A percentile compares a stretch with the other conserved stretches of the same genome.
phyloP scores from a whole-genome alignment of 1,284 basidiomycete species.

The Omphalotus olearius region DNA sequence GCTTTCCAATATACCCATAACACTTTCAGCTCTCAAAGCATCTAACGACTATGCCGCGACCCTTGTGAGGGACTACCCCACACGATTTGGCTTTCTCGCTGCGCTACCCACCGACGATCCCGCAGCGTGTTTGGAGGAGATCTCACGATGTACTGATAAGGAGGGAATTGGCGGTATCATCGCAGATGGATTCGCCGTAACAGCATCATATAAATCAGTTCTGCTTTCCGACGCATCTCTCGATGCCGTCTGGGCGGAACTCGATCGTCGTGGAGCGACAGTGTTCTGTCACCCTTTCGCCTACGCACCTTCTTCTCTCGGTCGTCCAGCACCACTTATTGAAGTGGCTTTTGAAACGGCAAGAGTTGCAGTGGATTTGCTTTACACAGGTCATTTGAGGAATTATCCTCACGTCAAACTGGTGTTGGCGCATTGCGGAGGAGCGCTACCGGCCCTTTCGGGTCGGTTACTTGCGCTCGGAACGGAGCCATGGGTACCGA shows the following conservation, averaged over 20 bases:
- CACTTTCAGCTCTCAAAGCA: too few relatives aligned
- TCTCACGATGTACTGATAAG: neutral
- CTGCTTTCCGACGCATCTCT: neutral
- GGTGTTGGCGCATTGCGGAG: too few relatives aligned
- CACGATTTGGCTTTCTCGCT: too few relatives aligned
- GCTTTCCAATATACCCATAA: too few relatives aligned
- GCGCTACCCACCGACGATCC: too few relatives aligned
- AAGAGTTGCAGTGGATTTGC: neutral
- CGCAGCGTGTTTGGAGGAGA: neutral
- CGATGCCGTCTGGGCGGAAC: neutral
- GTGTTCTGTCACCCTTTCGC: neutral
- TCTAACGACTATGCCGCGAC: too few relatives aligned
- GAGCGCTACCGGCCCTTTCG: neutral
- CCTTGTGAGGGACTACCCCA: too few relatives aligned
- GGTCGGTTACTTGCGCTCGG: neutral
- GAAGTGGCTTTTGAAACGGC: neutral
- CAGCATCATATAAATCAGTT: neutral
- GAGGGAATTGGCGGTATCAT: neutral
- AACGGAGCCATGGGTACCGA: neutral
- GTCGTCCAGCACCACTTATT: neutral
- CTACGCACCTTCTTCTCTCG: neutral
- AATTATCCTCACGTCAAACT: neutral
- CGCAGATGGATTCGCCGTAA: constrained; percentile 1
- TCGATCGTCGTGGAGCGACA: neutral
- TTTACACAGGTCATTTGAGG: neutral